A percentile compares a stretch with the other conserved stretches of the same genome.
Conservation (phyloP, 352 stramenopile species). For the Globisporangium viniferum region DNA sequence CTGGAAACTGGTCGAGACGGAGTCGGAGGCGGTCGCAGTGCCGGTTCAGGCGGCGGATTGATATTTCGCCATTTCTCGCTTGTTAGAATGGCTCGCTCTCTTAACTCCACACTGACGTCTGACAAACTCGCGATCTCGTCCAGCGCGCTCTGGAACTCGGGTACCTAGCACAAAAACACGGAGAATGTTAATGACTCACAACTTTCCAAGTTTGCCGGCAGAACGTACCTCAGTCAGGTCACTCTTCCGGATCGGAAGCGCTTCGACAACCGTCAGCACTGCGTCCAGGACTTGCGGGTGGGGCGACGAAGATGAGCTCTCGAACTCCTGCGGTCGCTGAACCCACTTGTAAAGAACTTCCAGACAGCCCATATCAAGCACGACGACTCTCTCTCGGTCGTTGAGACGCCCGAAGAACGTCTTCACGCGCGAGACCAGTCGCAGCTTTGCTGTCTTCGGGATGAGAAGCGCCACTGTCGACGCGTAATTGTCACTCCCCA, state of each 20-base stretch:
- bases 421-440: conserved; percentile 69
- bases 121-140: conserved; percentile 31
- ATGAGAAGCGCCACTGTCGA: conserved; percentile 71
- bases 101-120: conserved; percentile 31
- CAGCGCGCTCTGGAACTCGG: conserved; percentile 30
- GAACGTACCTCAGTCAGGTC: conserved; percentile 52
- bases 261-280: conserved; percentile 46
- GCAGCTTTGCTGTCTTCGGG: conserved; percentile 71
- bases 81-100: conserved; percentile 36
- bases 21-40: conserved; percentile 12
- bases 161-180: conserved; percentile 20
- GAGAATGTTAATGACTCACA: too few relatives aligned
- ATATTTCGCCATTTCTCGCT: conserved; percentile 39
- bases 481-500: conserved; percentile 71
- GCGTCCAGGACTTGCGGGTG: conserved; percentile 71
- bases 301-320: conserved; percentile 20
- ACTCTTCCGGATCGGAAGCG: conserved; percentile 59
- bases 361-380: conserved; percentile 63
- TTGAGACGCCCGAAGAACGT: conserved; percentile 66
- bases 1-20: conserved; percentile 16
- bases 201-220: too few relatives aligned
- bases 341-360: conserved; percentile 61
- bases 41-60: conserved; percentile 29
- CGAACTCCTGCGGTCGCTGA: conserved; percentile 20
- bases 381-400: conserved; percentile 40